phyloP scores from a whole-genome alignment of 176 grass and related monocot species.

The Cenchrus purpureus region DNA sequence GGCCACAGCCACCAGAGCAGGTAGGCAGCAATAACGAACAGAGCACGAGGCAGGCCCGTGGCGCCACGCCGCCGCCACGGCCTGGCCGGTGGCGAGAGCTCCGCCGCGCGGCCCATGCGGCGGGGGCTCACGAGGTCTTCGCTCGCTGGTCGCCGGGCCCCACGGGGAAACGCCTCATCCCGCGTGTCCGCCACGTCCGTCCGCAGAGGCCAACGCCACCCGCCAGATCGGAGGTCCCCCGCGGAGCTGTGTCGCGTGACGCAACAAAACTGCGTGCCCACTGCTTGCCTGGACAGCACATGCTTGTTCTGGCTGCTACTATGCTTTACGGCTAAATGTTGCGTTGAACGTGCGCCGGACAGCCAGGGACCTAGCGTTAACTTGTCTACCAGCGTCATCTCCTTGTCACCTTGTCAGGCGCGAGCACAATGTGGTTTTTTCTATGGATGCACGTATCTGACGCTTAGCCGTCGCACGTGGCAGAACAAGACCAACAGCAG shows the following conservation, averaged over 20 bases:
- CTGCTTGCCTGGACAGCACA: background rate
- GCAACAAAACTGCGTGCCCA: background rate
- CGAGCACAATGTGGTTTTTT: background rate
- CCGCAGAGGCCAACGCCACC: background rate
- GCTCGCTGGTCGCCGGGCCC: background rate
- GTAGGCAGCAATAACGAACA: background rate
- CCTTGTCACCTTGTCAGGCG: background rate
- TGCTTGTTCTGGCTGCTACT: no score
- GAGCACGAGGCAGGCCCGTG: conserved; percentile 29
- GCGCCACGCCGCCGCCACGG: conserved; percentile 37
- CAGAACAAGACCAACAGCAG: no score
- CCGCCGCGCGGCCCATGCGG: no score
- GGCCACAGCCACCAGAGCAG: background rate
- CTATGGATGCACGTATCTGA: background rate
- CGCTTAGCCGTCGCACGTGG: no score
- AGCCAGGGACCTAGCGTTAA: background rate
- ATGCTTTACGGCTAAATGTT: background rate
- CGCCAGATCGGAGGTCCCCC: background rate
- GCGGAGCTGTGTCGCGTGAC: background rate
- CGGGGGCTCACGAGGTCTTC: background rate
- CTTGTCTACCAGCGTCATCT: background rate
- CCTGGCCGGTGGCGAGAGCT: background rate
- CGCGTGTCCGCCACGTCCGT: background rate
- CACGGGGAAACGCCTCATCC: no score
- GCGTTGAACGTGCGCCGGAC: background rate